phyloP scores from a whole-genome alignment of 192 early-diverging fungal species.

The Gigaspora rosea region DNA sequence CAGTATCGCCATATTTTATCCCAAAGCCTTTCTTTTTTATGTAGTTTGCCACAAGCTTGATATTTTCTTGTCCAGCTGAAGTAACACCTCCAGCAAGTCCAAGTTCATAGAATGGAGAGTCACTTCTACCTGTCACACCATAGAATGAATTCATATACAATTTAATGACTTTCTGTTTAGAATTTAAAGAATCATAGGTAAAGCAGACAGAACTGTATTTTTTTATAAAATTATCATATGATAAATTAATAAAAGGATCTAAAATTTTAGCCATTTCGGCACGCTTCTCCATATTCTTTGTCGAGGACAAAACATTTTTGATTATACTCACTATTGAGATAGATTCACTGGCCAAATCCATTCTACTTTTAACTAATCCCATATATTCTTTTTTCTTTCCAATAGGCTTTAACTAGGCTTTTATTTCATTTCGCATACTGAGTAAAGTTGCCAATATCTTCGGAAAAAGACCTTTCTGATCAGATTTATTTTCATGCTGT shows the following conservation, averaged over 20 bases:
- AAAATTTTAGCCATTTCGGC: too few relatives aligned
- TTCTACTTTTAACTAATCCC: too few relatives aligned
- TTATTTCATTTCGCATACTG: not conserved
- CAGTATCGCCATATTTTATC: not conserved
- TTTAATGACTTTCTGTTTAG: not conserved
- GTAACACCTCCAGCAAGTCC: not conserved
- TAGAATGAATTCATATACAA: constrained; percentile 28
- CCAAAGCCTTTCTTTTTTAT: not conserved
- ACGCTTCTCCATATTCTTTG: too few relatives aligned
- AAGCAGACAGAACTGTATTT: not conserved
- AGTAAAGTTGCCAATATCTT: too few relatives aligned
- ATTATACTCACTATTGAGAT: too few relatives aligned
- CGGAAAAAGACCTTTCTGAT: too few relatives aligned
- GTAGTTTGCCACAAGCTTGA: not conserved
- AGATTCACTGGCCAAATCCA: too few relatives aligned
- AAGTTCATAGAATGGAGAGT: not conserved
- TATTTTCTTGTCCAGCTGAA: not conserved
- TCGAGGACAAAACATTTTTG: too few relatives aligned
- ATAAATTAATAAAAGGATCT: too few relatives aligned
- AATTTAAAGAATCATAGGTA: not conserved
- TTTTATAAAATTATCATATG: too few relatives aligned
- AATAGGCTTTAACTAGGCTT: not conserved
- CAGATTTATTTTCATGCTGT: too few relatives aligned
- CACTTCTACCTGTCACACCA: not conserved
- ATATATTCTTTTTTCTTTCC: too few relatives aligned